Percentiles rank a stretch among this genome's conserved stretches.
Evolutionary conservation across 2,329 filamentous ascomycete species (phyloP).

Genomic region (Tolypocladium sp.): DNA sequence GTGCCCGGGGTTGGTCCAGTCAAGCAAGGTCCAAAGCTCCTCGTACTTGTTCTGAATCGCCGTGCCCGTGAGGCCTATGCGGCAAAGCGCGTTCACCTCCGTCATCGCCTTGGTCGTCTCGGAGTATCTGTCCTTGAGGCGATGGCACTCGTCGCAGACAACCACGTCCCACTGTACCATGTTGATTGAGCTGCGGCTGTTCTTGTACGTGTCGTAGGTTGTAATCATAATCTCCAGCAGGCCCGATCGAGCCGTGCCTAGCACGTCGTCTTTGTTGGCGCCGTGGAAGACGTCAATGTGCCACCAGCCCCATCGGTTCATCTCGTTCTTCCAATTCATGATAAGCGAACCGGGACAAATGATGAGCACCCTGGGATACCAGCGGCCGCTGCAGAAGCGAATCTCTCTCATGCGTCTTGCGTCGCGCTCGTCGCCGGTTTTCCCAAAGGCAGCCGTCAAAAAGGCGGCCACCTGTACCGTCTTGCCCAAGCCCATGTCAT

Average conservation of each 20-base stretch:
- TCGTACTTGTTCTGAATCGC: slow-evolving; percentile 98
- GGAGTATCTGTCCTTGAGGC: slow-evolving; percentile 70
- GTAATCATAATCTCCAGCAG: slow-evolving; percentile 86
- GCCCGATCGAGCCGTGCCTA: slow-evolving; percentile 65
- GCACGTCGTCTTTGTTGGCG: slow-evolving; percentile 52
- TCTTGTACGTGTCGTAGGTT: slow-evolving; percentile 85
- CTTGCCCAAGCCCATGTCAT: slow-evolving; percentile 97
- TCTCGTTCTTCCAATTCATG: slow-evolving; percentile 82
- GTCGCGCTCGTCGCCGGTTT: slow-evolving; percentile 83
- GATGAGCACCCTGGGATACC: slow-evolving; percentile 74
- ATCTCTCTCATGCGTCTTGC: slow-evolving; percentile 81
- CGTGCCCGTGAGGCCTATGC: slow-evolving; percentile 88
- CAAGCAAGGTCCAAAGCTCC: slow-evolving; percentile 89
- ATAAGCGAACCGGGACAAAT: slow-evolving; percentile 85
- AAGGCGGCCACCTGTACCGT: slow-evolving; percentile 95
- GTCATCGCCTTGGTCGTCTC: slow-evolving; percentile 82
- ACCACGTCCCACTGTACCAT: slow-evolving; percentile 87
- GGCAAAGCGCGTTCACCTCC: slow-evolving; percentile 80
- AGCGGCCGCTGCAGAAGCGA: slow-evolving; percentile 50
- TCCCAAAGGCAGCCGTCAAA: slow-evolving; percentile 83
- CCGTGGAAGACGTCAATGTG: slow-evolving; percentile 77
- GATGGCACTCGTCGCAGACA: slow-evolving; percentile 88
- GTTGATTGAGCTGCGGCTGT: slow-evolving; percentile 66
- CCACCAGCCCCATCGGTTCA: slow-evolving; percentile 95
- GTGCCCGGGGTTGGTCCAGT: slow-evolving; percentile 87